A percentile compares a stretch with the other conserved stretches of the same genome.
Conservation (phyloP, 441 rosid species). For the Aleurites moluccanus region DNA sequence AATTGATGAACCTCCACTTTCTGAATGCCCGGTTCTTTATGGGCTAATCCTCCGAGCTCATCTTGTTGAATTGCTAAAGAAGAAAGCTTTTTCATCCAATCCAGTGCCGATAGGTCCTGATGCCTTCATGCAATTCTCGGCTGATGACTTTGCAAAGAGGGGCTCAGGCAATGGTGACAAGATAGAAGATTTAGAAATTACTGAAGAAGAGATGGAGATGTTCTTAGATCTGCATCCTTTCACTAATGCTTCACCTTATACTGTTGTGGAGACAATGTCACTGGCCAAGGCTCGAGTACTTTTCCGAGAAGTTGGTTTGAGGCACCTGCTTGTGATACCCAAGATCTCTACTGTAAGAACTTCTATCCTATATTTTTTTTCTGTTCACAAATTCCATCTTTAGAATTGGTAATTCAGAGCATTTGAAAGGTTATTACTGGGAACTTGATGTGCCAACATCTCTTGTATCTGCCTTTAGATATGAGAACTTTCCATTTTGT, state of each 20-base stretch:
- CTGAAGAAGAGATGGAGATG: slow-evolving; percentile 78
- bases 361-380: slow-evolving; percentile 12
- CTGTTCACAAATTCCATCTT: not conserved
- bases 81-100: slow-evolving; percentile 50
- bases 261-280: slow-evolving; percentile 90
- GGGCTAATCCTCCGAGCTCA: slow-evolving; percentile 82
- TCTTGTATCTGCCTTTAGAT: not conserved
- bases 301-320: slow-evolving; percentile 74
- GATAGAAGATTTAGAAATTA: slow-evolving; percentile 66
- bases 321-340: slow-evolving; percentile 83
- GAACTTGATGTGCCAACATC: not conserved
- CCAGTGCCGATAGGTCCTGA: slow-evolving; percentile 37
- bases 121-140: slow-evolving; percentile 43
- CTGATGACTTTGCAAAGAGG: slow-evolving; percentile 72
- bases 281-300: slow-evolving; percentile 77
- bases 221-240: slow-evolving; percentile 79
- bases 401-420: not conserved
- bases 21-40: slow-evolving; percentile 45
- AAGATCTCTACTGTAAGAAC: slow-evolving; percentile 58
- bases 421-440: not conserved
- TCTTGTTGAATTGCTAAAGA: slow-evolving; percentile 67
- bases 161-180: slow-evolving; percentile 55
- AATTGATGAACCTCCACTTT: slow-evolving; percentile 52
- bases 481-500: not conserved
- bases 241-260: slow-evolving; percentile 80